phyloP scores from a whole-genome alignment of 306 rosid genomes.

The Canavalia ensiformis region DNA sequence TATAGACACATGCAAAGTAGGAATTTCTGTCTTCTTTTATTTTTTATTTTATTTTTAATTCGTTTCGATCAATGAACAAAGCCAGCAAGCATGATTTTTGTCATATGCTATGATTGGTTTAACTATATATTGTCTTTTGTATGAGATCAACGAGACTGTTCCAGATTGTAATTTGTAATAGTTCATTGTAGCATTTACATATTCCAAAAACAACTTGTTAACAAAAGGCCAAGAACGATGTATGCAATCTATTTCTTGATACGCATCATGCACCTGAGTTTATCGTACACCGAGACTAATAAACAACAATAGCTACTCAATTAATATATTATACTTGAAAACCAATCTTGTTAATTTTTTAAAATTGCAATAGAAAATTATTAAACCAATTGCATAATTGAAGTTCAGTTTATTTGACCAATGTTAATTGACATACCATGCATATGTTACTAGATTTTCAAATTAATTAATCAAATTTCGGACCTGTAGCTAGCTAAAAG shows the following conservation, averaged over 20 bases:
- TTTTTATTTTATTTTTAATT: background rate
- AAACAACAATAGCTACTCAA: constrained; percentile 25
- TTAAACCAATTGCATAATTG: background rate
- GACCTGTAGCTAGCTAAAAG: background rate
- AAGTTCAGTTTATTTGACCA: constrained; percentile 18
- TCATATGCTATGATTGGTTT: constrained; percentile 47
- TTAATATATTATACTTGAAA: constrained; percentile 25
- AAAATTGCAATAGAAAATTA: constrained; percentile 5
- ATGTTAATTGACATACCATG: constrained; percentile 28
- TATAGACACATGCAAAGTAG: background rate
- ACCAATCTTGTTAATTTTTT: constrained; percentile 16
- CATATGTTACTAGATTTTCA: constrained; percentile 22
- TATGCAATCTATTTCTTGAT: constrained; percentile 61
- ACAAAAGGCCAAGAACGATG: constrained; percentile 64
- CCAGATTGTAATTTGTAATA: constrained; percentile 42
- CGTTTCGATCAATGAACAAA: constrained; percentile 10
- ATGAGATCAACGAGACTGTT: constrained; percentile 11
- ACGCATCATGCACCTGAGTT: constrained; percentile 60
- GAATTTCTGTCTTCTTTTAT: background rate
- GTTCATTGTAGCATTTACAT: constrained; percentile 50
- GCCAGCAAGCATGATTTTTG: constrained; percentile 46
- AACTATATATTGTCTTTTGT: constrained; percentile 46
- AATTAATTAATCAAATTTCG: constrained; percentile 23
- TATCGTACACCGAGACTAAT: constrained; percentile 36
- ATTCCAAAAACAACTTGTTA: constrained; percentile 53